Evolutionary conservation across 805 yeast species (phyloP).

Genomic region (Metschnikowia shivogae): DNA sequence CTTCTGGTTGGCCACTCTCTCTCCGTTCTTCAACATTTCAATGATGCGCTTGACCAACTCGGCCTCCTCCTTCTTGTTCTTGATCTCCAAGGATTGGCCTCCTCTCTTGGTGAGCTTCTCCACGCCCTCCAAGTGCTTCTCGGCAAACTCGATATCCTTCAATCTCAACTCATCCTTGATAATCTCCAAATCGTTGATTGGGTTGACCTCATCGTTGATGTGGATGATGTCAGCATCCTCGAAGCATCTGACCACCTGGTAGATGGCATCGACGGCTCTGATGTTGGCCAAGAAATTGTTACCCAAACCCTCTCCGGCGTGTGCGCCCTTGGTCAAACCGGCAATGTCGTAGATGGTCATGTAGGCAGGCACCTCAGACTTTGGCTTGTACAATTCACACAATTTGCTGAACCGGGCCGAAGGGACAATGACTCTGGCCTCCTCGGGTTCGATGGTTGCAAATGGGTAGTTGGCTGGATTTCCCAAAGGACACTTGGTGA

Average conservation of each 20-base stretch:
- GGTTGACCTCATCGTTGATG: slow-evolving; percentile 83
- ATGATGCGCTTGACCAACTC: slow-evolving; percentile 71
- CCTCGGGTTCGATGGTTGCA: slow-evolving; percentile 74
- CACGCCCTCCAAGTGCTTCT: slow-evolving; percentile 71
- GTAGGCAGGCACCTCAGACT: slow-evolving; percentile 30
- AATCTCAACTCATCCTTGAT: slow-evolving; percentile 87
- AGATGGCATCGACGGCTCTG: slow-evolving; percentile 66
- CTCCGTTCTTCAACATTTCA: slow-evolving; percentile 73
- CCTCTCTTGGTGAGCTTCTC: slow-evolving; percentile 82
- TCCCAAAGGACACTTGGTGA: slow-evolving; percentile 21
- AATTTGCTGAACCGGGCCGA: slow-evolving; percentile 23
- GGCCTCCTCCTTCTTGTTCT: slow-evolving; percentile 83
- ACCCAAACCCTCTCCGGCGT: slow-evolving; percentile 69
- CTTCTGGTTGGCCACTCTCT: slow-evolving; percentile 78
- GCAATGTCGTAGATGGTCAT: slow-evolving; percentile 27
- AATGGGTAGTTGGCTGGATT: slow-evolving; percentile 53
- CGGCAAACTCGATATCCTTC: slow-evolving; percentile 93
- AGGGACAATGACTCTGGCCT: slow-evolving; percentile 32
- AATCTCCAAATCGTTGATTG: slow-evolving; percentile 90
- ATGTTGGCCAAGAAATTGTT: slow-evolving; percentile 67
- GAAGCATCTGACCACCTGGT: slow-evolving; percentile 60
- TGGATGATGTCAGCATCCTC: slow-evolving; percentile 98
- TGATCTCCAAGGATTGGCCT: slow-evolving; percentile 84
- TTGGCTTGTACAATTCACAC: slow-evolving; percentile 43
- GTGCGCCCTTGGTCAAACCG: slow-evolving; percentile 55